phyloP scores from a whole-genome alignment of 352 stramenopile genomes.

The Pythium sp. region DNA sequence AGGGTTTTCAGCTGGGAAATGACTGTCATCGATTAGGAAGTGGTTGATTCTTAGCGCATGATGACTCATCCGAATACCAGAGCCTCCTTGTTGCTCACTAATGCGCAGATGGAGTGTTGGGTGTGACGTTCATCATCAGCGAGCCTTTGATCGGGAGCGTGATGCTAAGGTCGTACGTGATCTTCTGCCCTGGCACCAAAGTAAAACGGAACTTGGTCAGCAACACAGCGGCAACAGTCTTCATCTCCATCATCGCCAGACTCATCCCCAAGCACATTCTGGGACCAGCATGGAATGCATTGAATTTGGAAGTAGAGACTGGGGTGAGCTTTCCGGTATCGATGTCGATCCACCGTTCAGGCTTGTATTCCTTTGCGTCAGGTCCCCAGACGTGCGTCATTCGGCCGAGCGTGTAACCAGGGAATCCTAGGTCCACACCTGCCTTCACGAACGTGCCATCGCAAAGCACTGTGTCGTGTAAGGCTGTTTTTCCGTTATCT shows the following conservation, averaged over 20 bases:
- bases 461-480: conserved; percentile 42
- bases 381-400: conserved; percentile 42
- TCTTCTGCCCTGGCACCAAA: conserved; percentile 20
- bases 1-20: too few relatives aligned
- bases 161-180: conserved; percentile 30
- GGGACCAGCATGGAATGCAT: conserved; percentile 46
- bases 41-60: too few relatives aligned
- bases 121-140: conserved; percentile 15
- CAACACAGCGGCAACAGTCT: conserved; percentile 15
- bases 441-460: conserved; percentile 51
- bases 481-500: conserved; percentile 22
- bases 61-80: too few relatives aligned
- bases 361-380: conserved; percentile 41
- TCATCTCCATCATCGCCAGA: background rate
- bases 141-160: conserved; percentile 31
- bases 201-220: conserved; percentile 40
- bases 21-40: too few relatives aligned
- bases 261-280: conserved; percentile 42
- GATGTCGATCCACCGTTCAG: conserved; percentile 43
- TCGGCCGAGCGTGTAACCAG: conserved; percentile 38
- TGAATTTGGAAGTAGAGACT: conserved; percentile 39
- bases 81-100: background rate
- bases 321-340: conserved; percentile 24
- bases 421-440: conserved; percentile 31
- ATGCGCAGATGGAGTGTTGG: background rate